These are phyloP conservation scores for Fraxinus sp. DNA, from an alignment of 305 asterid species.

Conservation along the genomic window DNA sequence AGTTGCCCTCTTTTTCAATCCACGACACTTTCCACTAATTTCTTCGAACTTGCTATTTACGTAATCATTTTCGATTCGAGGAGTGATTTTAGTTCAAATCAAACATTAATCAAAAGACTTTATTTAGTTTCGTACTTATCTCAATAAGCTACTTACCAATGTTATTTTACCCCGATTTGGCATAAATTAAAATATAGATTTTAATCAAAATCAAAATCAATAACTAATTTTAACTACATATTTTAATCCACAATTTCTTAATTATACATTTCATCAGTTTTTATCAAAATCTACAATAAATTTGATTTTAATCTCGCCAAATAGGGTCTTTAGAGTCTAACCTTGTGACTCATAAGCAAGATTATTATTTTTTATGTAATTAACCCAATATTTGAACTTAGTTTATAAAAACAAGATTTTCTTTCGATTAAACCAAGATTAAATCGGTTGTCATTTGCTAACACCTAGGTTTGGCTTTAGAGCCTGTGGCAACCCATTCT, in stretches of 20 bases:
- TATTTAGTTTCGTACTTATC: neutral
- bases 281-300: no score
- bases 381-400: neutral
- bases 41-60: neutral
- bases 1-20: neutral
- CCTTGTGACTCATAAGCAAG: neutral
- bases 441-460: neutral
- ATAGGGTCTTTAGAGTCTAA: neutral
- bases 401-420: neutral
- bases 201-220: no score
- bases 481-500: neutral
- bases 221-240: no score
- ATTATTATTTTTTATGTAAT: neutral
- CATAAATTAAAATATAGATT: no score
- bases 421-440: neutral
- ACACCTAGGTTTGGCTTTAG: neutral
- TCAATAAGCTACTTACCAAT: neutral
- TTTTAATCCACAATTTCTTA: no score
- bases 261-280: no score
- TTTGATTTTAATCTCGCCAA: no score
- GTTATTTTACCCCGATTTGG: no score
- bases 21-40: neutral
- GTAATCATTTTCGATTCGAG: no score
- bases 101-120: neutral
- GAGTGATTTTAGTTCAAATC: neutral